These are phyloP conservation scores for Torulaspora quercuum DNA, from an alignment of 805 yeast species.

Conservation along the genomic window DNA sequence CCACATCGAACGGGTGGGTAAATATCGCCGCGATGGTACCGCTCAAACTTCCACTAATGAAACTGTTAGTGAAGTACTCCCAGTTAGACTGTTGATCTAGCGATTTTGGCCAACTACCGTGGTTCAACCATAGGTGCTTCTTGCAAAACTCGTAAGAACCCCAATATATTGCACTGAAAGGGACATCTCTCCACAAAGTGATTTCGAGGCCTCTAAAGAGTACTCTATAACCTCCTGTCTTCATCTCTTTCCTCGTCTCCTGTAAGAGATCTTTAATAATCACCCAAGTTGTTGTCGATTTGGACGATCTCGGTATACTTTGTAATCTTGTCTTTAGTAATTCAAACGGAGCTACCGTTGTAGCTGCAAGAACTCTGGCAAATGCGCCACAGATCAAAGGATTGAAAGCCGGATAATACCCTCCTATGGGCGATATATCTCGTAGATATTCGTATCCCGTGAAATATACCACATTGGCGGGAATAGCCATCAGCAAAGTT, in stretches of 20 bases:
- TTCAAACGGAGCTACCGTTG: conserved; percentile 83
- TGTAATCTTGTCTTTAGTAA: conserved; percentile 84
- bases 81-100: conserved; percentile 28
- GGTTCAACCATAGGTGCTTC: conserved; percentile 22
- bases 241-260: conserved; percentile 53
- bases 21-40: conserved; percentile 81
- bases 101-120: conserved; percentile 23
- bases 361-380: conserved; percentile 80
- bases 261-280: conserved; percentile 46
- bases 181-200: conserved; percentile 96
- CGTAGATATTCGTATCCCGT: conserved; percentile 87
- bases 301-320: conserved; percentile 63
- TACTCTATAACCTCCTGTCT: conserved; percentile 54
- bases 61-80: conserved; percentile 57
- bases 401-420: conserved; percentile 43
- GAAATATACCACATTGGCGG: conserved; percentile 89
- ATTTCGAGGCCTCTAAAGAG: conserved; percentile 81
- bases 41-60: conserved; percentile 76
- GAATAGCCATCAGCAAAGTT: conserved; percentile 83
- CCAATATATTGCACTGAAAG: conserved; percentile 96
- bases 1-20: conserved; percentile 97
- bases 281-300: conserved; percentile 25
- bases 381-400: conserved; percentile 83
- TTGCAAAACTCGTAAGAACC: conserved; percentile 65
- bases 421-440: conserved; percentile 60